Evolutionary conservation across 805 yeast species (phyloP).

Genomic region (Candida odintsovae): DNA sequence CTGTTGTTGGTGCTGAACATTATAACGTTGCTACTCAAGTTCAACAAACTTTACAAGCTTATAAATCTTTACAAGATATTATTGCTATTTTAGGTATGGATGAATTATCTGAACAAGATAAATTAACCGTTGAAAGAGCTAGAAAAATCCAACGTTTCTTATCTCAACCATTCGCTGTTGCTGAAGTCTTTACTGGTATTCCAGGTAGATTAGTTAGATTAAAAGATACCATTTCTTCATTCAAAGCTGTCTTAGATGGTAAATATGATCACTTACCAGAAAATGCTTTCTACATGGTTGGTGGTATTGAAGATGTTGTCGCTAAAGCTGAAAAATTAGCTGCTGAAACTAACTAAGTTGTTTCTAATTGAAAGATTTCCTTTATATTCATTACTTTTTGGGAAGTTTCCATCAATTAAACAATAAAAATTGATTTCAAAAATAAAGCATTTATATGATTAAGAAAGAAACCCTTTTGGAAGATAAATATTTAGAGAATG

Average conservation of each 20-base stretch:
- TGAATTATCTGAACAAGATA: slow-evolving; percentile 97
- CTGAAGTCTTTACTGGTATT: slow-evolving; percentile 99
- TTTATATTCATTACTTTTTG: neutral
- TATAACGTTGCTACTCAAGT: slow-evolving; percentile 91
- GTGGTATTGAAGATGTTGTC: slow-evolving; percentile 97
- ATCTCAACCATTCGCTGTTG: slow-evolving; percentile 99
- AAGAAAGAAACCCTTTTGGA: neutral
- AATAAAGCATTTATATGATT: slow-evolving; percentile 4
- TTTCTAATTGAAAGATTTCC: neutral
- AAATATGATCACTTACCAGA: slow-evolving; percentile 99
- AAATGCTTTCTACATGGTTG: slow-evolving; percentile 99
- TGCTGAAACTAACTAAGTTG: slow-evolving; percentile 67
- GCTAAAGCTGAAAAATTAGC: slow-evolving; percentile 99
- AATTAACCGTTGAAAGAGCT: slow-evolving; percentile 99
- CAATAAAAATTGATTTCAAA: neutral
- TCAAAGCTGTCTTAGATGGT: slow-evolving; percentile 97
- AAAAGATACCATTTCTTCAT: slow-evolving; percentile 89
- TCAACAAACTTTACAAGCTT: slow-evolving; percentile 98
- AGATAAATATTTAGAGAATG: slow-evolving; percentile 16
- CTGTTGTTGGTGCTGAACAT: slow-evolving; percentile 99
- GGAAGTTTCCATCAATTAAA: neutral
- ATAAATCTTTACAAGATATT: slow-evolving; percentile 99
- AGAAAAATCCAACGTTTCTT: slow-evolving; percentile 99
- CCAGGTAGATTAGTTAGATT: slow-evolving; percentile 96
- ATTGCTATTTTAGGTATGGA: slow-evolving; percentile 99